These are phyloP conservation scores for Aspergillus sclerotioniger DNA, from an alignment of 495 filamentous ascomycete genomes.

Conservation along the genomic window DNA sequence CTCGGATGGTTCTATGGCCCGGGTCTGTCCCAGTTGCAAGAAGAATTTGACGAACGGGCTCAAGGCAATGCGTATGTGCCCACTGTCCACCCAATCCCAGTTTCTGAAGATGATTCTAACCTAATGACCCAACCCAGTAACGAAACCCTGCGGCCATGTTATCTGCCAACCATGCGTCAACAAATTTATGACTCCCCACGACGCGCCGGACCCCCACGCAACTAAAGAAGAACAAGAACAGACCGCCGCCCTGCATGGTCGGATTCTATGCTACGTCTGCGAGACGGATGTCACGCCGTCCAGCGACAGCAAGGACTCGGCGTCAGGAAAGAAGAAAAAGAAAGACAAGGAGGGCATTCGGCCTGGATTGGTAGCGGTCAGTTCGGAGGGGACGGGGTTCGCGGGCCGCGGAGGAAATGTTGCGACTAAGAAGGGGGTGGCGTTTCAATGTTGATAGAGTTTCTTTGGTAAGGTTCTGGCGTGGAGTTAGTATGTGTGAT, in stretches of 20 bases:
- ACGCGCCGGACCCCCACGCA: constrained; percentile 63
- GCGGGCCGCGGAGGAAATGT: constrained; percentile 79
- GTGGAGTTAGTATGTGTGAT: no score
- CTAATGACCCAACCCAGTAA: constrained; percentile 43
- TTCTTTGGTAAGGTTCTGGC: neutral
- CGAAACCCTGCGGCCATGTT: constrained; percentile 92
- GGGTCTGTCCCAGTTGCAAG: constrained; percentile 85
- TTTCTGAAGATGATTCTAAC: neutral
- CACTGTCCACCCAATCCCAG: no score
- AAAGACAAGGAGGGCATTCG: constrained; percentile 53
- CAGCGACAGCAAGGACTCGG: constrained; percentile 21
- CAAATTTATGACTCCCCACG: constrained; percentile 75
- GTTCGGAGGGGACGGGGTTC: constrained; percentile 90
- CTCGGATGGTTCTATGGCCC: constrained; percentile 48
- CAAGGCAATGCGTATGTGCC: constrained; percentile 65
- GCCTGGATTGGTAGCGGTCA: constrained; percentile 80
- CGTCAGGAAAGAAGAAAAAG: constrained; percentile 42
- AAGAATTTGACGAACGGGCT: constrained; percentile 80
- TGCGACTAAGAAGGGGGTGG: constrained; percentile 74
- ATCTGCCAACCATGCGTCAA: constrained; percentile 84
- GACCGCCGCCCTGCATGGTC: constrained; percentile 35
- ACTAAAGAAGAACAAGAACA: constrained; percentile 50
- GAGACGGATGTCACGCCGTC: constrained; percentile 64
- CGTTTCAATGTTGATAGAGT: constrained; percentile 72
- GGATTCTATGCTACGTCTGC: constrained; percentile 81